Evolutionary conservation across 257 asterid genomes (phyloP), one percentile per base, ranked within the genome.

Genomic region (Solanum sparsipilum): DNA sequence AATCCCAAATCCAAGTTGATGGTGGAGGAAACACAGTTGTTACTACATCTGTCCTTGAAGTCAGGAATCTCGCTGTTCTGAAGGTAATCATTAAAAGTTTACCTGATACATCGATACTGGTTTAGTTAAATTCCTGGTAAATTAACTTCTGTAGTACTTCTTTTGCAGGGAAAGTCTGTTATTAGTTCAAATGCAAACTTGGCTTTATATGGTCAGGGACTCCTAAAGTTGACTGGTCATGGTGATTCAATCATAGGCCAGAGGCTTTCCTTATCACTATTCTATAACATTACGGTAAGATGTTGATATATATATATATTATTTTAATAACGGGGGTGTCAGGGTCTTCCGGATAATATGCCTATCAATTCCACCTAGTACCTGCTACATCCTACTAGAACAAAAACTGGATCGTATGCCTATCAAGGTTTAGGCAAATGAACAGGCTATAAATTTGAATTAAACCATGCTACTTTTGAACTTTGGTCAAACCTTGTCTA

Each of bases 191-290:
- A 96, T 93, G 95, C 98, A 84, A 93, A 96, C 87, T 91, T 96
- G 92, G 99, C 91, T 89, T 91, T 95, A 32, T 95, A 91, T 91
- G 99, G 99, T 84, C 99, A 94, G 90, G 99, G 99, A 86, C 96
- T 91, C 86, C 92, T 96, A 36, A 88, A 90, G 89, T 92, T 96
- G 91, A 94, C 96, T 68, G 99, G 98, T 88, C 91, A 91, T 82
- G 99, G 98, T 89, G 98, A 96, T 94, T 94, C 98, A 83, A 94
- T 96, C 91, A 95, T 92, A 93, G 94, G 98, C 92, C 99, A 96
- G 91, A 91, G 98, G 85, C 95, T 96, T 89, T 94, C 98, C 12
- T 90, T 96, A 92, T 94, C 99, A 78, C 92, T 94, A 60, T 96
- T 96, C 92, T 96, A 96, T 88, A 96, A 96, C 90, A 90, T 96